These are phyloP conservation scores for Aureobasidium namibiae DNA, from an alignment of 2,329 filamentous ascomycete species.

Conservation along the genomic window DNA sequence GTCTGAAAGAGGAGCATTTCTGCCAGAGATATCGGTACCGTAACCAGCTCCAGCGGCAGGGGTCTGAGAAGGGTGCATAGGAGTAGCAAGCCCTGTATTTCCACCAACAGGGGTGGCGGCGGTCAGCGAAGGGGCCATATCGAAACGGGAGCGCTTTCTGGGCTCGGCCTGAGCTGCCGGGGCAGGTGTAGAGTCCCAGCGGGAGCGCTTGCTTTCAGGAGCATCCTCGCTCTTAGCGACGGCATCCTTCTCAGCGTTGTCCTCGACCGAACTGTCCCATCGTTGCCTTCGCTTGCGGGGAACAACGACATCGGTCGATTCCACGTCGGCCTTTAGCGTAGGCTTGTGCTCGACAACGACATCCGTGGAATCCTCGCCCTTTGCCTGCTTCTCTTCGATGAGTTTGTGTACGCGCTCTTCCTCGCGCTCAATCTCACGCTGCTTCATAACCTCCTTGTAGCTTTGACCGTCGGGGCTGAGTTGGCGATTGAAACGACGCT, in stretches of 20 bases:
- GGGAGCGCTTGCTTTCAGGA: conserved; percentile 54
- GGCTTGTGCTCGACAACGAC: conserved; percentile 56
- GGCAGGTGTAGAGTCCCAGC: conserved; percentile 79
- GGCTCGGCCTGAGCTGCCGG: conserved; percentile 43
- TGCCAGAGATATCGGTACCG: conserved; percentile 69
- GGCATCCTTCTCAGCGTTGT: conserved; percentile 28
- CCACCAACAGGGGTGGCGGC: conserved; percentile 67
- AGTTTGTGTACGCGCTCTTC: conserved; percentile 76
- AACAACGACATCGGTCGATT: conserved; percentile 48
- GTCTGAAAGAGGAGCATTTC: conserved; percentile 78
- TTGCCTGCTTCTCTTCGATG: conserved; percentile 72
- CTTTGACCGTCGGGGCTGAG: conserved; percentile 77
- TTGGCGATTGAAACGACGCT: conserved; percentile 80
- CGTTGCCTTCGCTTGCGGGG: conserved; percentile 79
- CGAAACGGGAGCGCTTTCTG: conserved; percentile 82
- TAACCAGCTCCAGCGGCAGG: conserved; percentile 46
- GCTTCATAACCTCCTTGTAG: conserved; percentile 86
- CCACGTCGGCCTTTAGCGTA: conserved; percentile 64
- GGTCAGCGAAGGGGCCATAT: conserved; percentile 64
- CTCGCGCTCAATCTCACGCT: conserved; percentile 84
- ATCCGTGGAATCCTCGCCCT: conserved; percentile 59
- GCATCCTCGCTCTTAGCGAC: conserved; percentile 28
- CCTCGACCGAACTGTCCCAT: conserved; percentile 58
- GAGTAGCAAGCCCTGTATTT: conserved; percentile 58
- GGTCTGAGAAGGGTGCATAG: conserved; percentile 61